phyloP scores from a whole-genome alignment of 441 rosid genomes.

The Jatropha podagrica region DNA sequence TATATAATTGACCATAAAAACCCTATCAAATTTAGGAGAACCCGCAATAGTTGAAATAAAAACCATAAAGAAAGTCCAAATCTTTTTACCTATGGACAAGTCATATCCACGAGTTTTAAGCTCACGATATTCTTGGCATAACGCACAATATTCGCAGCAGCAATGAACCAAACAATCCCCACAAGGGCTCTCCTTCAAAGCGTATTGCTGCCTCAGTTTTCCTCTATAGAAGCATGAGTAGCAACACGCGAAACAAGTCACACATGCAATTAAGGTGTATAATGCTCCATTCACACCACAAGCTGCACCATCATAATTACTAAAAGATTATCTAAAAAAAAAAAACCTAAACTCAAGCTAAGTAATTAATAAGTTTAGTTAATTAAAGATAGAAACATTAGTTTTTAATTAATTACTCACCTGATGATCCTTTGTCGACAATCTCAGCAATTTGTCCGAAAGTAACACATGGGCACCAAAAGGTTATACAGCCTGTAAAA shows the following conservation, averaged over 20 bases:
- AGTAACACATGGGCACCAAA: conserved; percentile 44
- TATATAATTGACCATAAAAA: not conserved
- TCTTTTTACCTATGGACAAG: conserved; percentile 32
- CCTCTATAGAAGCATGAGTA: conserved; percentile 49
- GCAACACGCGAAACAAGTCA: conserved; percentile 40
- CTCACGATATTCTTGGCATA: conserved; percentile 60
- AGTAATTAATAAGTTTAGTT: not conserved
- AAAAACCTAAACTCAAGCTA: not conserved
- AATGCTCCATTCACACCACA: conserved; percentile 49
- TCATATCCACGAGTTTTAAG: conserved; percentile 43
- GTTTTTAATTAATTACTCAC: not conserved
- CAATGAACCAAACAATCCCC: conserved; percentile 53
- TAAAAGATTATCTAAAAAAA: not conserved
- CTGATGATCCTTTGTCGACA: conserved; percentile 39
- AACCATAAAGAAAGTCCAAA: not conserved
- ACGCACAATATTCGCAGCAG: conserved; percentile 46
- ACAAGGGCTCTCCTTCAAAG: conserved; percentile 38
- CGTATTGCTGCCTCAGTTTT: conserved; percentile 49
- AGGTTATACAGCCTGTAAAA: conserved; percentile 37
- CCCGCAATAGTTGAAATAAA: not conserved
- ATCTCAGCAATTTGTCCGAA: conserved; percentile 43
- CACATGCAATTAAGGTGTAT: conserved; percentile 39
- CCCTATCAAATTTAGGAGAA: not conserved
- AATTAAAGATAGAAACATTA: not conserved
- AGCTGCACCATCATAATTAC: conserved; percentile 27